Base-by-base conservation (phyloP, 805 yeast species). In the Metschnikowia matae region DNA sequence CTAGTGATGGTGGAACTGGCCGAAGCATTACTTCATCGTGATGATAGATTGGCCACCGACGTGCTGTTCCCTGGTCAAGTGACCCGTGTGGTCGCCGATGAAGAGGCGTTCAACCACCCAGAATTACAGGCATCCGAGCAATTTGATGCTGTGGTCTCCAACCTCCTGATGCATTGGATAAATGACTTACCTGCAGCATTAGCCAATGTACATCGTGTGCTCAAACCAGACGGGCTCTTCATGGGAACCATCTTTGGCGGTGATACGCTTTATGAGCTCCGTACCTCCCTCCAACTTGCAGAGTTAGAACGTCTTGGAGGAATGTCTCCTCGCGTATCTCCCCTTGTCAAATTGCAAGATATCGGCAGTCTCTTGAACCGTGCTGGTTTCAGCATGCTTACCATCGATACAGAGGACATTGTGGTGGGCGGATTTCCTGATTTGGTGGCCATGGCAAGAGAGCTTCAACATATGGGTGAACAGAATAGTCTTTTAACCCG, bases 201-300 rank as follows among this genome's bases (percentile, higher is more conserved):
- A 46, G 64, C 67, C 15, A 75, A 79, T 52, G 75, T 88, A 56
- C 80, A 82, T 61, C 61, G 68, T 4, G 74, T 86, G 23, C 70
- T 89, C 35, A 80, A 80, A 52, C 92, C 92, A 1, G 95, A 89
- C 64, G 92, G 96, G 1, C 72, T 90, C 61, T 86, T 89, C 57
- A 76, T 89, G 75, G 95, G 87, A 1, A 79, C 89, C 20, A 78
- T 89, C 77, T 79, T 87, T 56, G 94, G 92, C 18, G 92, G 91
- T 10, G 96, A 89, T 62, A 85, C 95, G 1, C 66, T 89, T n/a
- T 89, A 82, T 60, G 96, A 89, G 64, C 73, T 89, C 52, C 75
- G 96, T 44, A 85, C 96, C 0, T 74, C 90, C 2, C 69, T 89
- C 41, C 96, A 89, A 65, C 69, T 89, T 50, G 95, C 96, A 0